Base-by-base conservation (phyloP, 2,329 filamentous ascomycete species). In the Zasmidium cellare region DNA sequence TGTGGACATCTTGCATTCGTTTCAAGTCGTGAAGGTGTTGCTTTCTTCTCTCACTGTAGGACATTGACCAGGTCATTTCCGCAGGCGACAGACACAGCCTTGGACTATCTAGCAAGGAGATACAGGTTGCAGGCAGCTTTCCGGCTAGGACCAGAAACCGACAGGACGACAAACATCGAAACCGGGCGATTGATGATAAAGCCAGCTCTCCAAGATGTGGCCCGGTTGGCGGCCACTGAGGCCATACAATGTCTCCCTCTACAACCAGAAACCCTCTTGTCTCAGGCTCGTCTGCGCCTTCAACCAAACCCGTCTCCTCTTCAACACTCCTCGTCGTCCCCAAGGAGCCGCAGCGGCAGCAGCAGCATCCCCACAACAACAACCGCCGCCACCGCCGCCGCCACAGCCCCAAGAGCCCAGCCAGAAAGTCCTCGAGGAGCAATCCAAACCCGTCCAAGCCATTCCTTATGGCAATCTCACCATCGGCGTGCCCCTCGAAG, bases 401-500 rank as follows among this genome's bases (percentile, higher is more conserved):
- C n/a, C n/a, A n/a, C n/a, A n/a, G n/a, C n/a, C 63, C 2, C 48
- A 44, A 20, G 53, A 55, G 6, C 35, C 46, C 20, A 48, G 28
- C 25, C 20, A 47, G 2, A 50, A 46, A 24, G 49, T 50, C 3
- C 48, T 45, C 31, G 57, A 60, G 24, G 58, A 64, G 22, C 31
- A 56, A 20, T 51, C 53, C 35, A 25, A 67, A 9, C 57, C 65
- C 5, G 65, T 69, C 18, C 67, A 72, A 9, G 61, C 69, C 1
- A 70, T 68, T 20, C 89, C 91, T 0, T 96, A 92, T 73, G 78
- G 82, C 19, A 79, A 87, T 46, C 82, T 96, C 56, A 89, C 86
- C 3, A 85, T 96, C 49, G 91, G 91, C 57, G 84, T 94, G 3
- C 91, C 91, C 14, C 85, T 83, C 57, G 92, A 96, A 74, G 88